phyloP scores from a whole-genome alignment of 2,329 filamentous ascomycete species.

The Thyridium curvatum region DNA sequence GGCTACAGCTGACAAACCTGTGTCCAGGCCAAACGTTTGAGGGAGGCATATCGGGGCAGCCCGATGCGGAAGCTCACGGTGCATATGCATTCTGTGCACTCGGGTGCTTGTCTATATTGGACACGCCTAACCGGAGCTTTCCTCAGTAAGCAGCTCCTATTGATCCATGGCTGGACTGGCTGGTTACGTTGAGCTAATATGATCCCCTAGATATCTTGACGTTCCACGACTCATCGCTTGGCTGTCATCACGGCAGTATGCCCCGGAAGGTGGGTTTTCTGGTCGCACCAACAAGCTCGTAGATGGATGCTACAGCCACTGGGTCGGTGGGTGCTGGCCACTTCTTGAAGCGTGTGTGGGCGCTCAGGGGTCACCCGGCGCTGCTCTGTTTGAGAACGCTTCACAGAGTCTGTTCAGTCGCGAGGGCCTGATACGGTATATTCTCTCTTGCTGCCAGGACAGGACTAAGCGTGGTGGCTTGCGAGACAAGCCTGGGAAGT shows the following conservation, averaged over 20 bases:
- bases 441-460: constrained; percentile 82
- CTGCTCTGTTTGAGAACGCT: constrained; percentile 8
- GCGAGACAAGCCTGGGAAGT: constrained; percentile 90
- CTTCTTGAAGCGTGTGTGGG: constrained; percentile 66
- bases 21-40: constrained; percentile 80
- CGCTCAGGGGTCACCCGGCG: constrained; percentile 44
- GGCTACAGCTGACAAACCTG: constrained; percentile 13
- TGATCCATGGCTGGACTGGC: constrained; percentile 8
- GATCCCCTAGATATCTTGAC: constrained; percentile 59
- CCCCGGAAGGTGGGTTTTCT: constrained; percentile 86
- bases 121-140: constrained; percentile 68
- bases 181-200: too few species aligned
- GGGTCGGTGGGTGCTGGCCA: constrained; percentile 94
- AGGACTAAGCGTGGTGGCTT: constrained; percentile 66
- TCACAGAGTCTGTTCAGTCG: constrained; percentile 64
- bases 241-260: constrained; percentile 84
- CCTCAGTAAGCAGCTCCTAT: constrained; percentile 51
- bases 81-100: constrained; percentile 95
- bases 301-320: constrained; percentile 97
- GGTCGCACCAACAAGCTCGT: constrained; percentile 97
- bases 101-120: constrained; percentile 81
- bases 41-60: constrained; percentile 82
- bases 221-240: constrained; percentile 73
- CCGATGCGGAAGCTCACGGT: constrained; percentile 86
- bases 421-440: constrained; percentile 81